These are phyloP conservation scores for Elsinoe batatas DNA, from an alignment of 2,329 filamentous ascomycete species.

Conservation along the genomic window DNA sequence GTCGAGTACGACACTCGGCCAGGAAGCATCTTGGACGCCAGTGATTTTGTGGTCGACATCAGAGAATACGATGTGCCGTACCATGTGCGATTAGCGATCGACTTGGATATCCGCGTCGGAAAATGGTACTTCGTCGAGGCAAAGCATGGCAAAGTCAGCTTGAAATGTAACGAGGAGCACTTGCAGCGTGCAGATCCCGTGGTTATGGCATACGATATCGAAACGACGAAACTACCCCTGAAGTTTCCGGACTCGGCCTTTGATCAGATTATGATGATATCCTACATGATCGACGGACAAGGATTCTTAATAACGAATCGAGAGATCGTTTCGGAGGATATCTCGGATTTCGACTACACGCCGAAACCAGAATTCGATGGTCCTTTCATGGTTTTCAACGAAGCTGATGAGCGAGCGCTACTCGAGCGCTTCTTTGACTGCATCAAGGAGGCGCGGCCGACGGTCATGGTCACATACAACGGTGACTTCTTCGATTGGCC, in stretches of 20 bases:
- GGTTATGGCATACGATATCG: conserved; percentile 99
- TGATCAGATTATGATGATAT: conserved; percentile 99
- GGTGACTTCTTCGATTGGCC: conserved; percentile 99
- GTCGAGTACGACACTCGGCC: conserved; percentile 63
- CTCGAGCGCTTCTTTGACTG: conserved; percentile 91
- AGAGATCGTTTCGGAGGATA: conserved; percentile 95
- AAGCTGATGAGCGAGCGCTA: conserved; percentile 79
- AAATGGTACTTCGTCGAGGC: conserved; percentile 96
- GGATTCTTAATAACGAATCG: conserved; percentile 97
- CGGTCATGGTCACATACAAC: conserved; percentile 99
- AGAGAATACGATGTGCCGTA: conserved; percentile 99
- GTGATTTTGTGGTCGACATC: conserved; percentile 96
- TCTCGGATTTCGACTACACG: conserved; percentile 95
- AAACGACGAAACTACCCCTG: conserved; percentile 87
- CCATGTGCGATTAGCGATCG: conserved; percentile 97
- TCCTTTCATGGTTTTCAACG: conserved; percentile 96
- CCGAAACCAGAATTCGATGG: conserved; percentile 93
- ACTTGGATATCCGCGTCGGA: conserved; percentile 85
- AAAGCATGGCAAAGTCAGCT: conserved; percentile 78
- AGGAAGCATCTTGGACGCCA: conserved; percentile 67
- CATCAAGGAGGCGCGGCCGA: conserved; percentile 87
- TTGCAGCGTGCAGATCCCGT: conserved; percentile 87
- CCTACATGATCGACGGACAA: conserved; percentile 99
- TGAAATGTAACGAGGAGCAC: conserved; percentile 77
- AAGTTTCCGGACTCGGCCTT: conserved; percentile 94